Percentiles rank a stretch among this genome's conserved stretches.
These are phyloP conservation scores for Fraxinus dipetala DNA, from an alignment of 305 asterid species.

Conservation along the genomic window DNA sequence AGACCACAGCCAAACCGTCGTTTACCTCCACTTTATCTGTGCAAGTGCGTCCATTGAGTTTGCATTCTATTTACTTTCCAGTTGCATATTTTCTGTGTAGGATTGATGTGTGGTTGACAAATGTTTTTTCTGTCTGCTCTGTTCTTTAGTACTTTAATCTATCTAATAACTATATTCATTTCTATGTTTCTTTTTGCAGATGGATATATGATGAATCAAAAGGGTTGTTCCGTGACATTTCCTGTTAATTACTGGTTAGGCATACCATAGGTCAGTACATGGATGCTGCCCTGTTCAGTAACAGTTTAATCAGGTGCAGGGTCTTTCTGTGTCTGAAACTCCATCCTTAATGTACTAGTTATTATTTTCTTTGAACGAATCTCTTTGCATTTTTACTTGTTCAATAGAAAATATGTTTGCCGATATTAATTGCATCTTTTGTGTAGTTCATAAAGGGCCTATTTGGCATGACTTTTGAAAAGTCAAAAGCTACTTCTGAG, in stretches of 20 bases:
- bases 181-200: slow-evolving; percentile 41
- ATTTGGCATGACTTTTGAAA: background rate
- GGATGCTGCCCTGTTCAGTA: slow-evolving; percentile 19
- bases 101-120: background rate
- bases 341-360: background rate
- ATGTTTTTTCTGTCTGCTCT: background rate
- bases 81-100: slow-evolving; percentile 2
- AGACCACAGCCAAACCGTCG: slow-evolving; percentile 39
- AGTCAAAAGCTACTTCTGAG: background rate
- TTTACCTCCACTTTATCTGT: slow-evolving; percentile 64
- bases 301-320: slow-evolving; percentile 25
- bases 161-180: slow-evolving; percentile 11
- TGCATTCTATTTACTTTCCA: slow-evolving; percentile 18
- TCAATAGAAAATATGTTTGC: background rate
- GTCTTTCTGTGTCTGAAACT: background rate
- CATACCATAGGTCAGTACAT: slow-evolving; percentile 27
- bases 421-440: background rate
- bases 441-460: background rate
- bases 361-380: background rate
- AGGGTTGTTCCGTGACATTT: slow-evolving; percentile 78
- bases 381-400: background rate
- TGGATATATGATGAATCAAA: slow-evolving; percentile 95
- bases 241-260: slow-evolving; percentile 44
- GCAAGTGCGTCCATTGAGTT: slow-evolving; percentile 66
- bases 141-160: background rate